phyloP scores from a whole-genome alignment of 805 yeast species.

The Kuraishia piskuri region DNA sequence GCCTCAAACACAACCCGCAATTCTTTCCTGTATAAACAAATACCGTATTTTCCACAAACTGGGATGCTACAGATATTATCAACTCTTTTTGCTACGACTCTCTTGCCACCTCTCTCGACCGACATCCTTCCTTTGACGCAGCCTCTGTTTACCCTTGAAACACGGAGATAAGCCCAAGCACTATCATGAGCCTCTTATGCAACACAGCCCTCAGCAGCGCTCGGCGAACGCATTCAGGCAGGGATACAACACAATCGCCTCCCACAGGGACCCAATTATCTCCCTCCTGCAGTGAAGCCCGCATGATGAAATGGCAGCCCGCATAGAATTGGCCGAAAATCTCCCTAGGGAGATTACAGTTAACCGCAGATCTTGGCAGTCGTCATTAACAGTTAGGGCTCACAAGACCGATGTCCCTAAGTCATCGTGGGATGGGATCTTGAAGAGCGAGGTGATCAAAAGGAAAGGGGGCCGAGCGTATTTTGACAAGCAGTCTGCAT shows the following conservation, averaged over 20 bases:
- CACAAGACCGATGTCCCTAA: background rate
- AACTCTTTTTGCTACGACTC: too few relatives aligned
- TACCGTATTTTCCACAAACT: too few relatives aligned
- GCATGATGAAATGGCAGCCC: background rate
- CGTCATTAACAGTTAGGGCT: background rate
- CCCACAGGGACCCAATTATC: background rate
- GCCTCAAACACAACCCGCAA: too few relatives aligned
- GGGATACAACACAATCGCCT: background rate
- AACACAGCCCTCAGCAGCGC: background rate
- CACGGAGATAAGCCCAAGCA: background rate
- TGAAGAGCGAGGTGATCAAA: too few relatives aligned
- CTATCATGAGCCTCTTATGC: background rate
- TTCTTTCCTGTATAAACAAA: too few relatives aligned
- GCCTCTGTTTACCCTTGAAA: background rate
- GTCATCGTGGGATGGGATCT: too few relatives aligned
- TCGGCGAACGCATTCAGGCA: background rate
- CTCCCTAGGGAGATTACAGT: background rate
- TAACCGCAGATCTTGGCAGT: background rate
- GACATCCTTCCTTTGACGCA: too few relatives aligned
- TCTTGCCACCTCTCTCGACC: too few relatives aligned
- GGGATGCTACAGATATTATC: too few relatives aligned
- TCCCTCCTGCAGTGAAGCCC: background rate
- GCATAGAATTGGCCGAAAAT: background rate
- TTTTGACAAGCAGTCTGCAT: too few relatives aligned
- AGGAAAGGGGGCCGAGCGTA: too few relatives aligned